phyloP scores from a whole-genome alignment of 2,329 filamentous ascomycete genomes.

The Talaromyces funiculosus region DNA sequence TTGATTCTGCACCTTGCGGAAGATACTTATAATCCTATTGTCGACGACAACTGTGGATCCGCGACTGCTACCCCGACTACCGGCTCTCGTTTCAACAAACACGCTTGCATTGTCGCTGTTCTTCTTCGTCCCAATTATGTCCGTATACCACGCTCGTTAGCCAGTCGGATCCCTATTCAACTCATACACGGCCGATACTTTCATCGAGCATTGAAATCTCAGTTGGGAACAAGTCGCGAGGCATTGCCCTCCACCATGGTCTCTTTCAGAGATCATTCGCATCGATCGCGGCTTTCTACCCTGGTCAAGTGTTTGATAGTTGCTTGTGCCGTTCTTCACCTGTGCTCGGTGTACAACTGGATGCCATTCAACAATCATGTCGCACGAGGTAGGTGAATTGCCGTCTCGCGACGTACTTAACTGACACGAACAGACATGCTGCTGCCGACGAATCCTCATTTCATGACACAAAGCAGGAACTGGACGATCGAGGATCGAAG shows the following conservation, averaged over 20 bases:
- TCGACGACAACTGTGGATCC: neutral
- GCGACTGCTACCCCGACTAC: neutral
- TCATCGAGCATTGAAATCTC: neutral
- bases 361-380: constrained; percentile 2
- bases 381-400: neutral
- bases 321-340: constrained; percentile 10
- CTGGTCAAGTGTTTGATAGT: constrained; percentile 10
- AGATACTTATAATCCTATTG: no score
- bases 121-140: neutral
- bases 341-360: constrained; percentile 12
- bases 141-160: neutral
- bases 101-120: neutral
- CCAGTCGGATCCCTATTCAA: neutral
- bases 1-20: no score
- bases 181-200: neutral
- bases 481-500: constrained; percentile 9
- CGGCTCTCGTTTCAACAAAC: neutral
- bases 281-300: constrained; percentile 7
- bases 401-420: neutral
- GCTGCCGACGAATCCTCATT: constrained; percentile 3
- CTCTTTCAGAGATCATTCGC: constrained; percentile 9
- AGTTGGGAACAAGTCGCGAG: neutral
- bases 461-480: neutral
- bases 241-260: constrained; percentile 6
- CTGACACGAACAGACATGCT: neutral